These are phyloP conservation scores for Kandelia obovata DNA, from an alignment of 345 rosid species.

Conservation along the genomic window DNA sequence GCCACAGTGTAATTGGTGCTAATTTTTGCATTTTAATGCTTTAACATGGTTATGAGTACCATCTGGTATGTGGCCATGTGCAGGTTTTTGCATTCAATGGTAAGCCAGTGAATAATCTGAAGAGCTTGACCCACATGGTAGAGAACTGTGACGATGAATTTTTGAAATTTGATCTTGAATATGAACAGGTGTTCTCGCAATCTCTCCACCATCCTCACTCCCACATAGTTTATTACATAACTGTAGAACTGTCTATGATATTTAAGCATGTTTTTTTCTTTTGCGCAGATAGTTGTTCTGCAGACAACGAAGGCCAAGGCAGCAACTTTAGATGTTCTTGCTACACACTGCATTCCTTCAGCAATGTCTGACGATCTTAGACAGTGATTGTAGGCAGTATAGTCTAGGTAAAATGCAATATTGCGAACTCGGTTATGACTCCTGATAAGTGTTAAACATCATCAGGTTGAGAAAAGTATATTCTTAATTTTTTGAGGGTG, in stretches of 20 bases:
- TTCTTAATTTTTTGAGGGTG: neutral
- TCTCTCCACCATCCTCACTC: constrained; percentile 6
- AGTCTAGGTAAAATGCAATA: neutral
- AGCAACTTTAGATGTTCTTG: constrained; percentile 70
- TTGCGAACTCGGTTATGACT: neutral
- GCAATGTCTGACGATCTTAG: constrained; percentile 87
- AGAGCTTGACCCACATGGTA: constrained; percentile 77
- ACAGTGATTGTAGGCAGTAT: constrained; percentile 10
- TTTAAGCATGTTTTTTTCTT: neutral
- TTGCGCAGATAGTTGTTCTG: constrained; percentile 66
- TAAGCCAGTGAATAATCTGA: constrained; percentile 78
- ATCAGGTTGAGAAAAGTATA: neutral
- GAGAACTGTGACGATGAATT: constrained; percentile 78
- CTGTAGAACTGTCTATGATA: neutral
- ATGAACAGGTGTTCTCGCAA: constrained; percentile 58
- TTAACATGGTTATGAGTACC: neutral
- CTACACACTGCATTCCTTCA: constrained; percentile 87
- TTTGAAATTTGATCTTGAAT: constrained; percentile 79
- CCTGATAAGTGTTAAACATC: neutral
- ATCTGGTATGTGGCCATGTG: neutral
- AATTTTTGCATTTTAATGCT: neutral
- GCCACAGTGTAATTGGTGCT: neutral
- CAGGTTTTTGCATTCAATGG: constrained; percentile 91
- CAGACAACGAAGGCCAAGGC: constrained; percentile 70
- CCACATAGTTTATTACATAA: neutral